Evolutionary conservation across 768 basidiomycete species (phyloP).

Genomic region (Kwoniella bestiolae): DNA sequence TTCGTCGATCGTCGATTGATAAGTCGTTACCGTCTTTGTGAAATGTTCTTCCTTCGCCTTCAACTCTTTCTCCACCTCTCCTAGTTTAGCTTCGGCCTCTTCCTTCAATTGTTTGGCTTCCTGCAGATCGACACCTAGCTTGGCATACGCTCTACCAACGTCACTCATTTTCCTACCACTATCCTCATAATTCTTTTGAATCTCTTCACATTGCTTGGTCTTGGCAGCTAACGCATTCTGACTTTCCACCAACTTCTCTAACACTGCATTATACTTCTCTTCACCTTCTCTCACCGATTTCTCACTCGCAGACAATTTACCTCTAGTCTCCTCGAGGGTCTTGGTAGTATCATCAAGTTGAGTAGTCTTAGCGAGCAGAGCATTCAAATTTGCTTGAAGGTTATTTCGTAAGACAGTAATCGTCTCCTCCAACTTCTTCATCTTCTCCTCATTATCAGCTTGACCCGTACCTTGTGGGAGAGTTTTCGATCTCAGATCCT

Average conservation of each 20-base stretch:
- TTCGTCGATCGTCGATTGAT: not conserved
- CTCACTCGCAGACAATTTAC: not conserved
- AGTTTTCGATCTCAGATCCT: not conserved
- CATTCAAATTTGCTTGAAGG: slow-evolving; percentile 6
- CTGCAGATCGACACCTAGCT: not conserved
- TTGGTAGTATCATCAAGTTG: slow-evolving; percentile 7
- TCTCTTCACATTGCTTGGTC: not conserved
- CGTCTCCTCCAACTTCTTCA: not conserved
- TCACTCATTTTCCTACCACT: not conserved
- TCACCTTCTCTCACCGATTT: not conserved
- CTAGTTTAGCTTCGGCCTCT: slow-evolving; percentile 16
- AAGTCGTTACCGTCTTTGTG: no score
- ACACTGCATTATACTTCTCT: not conserved
- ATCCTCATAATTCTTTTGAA: not conserved
- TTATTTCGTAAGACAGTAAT: not conserved
- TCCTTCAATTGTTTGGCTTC: not conserved
- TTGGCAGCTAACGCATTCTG: not conserved
- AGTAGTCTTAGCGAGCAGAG: not conserved
- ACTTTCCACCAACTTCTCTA: not conserved
- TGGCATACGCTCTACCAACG: no score
- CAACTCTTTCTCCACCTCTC: slow-evolving; percentile 51
- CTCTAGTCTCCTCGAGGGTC: not conserved
- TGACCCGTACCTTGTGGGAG: not conserved
- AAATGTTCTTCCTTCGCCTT: slow-evolving; percentile 46
- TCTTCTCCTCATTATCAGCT: not conserved